Evolutionary conservation across 176 grass and related monocot species (phyloP).

Genomic region (Aegilops bicornis): DNA sequence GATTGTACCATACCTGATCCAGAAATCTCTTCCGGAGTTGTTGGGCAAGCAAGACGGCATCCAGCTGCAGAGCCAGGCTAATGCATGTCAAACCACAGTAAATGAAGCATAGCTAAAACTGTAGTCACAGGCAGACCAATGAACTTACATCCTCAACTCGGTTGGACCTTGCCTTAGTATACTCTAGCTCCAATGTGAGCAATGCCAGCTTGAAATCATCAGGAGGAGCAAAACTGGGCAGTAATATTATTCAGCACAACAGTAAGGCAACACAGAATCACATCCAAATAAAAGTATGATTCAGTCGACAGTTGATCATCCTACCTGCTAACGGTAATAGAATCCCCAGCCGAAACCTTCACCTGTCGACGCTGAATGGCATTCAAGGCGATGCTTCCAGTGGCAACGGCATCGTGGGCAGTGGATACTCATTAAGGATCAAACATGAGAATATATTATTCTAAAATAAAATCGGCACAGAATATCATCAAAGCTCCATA

Average conservation of each 20-base stretch:
- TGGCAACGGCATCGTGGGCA: slow-evolving; percentile 64
- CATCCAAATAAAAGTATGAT: not conserved
- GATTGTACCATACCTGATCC: slow-evolving; percentile 60
- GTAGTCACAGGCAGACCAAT: not conserved
- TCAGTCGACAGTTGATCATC: slow-evolving; percentile 3
- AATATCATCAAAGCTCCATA: not conserved
- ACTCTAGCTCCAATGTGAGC: slow-evolving; percentile 79
- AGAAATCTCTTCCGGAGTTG: slow-evolving; percentile 81
- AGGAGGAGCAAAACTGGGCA: slow-evolving; percentile 73
- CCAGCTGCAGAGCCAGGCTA: slow-evolving; percentile 56
- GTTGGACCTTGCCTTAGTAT: slow-evolving; percentile 66
- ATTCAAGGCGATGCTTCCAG: slow-evolving; percentile 76
- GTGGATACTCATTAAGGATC: slow-evolving; percentile 71
- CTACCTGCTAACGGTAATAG: slow-evolving; percentile 73
- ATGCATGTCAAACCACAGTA: slow-evolving; percentile 31
- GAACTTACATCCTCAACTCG: slow-evolving; percentile 61
- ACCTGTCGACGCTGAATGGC: slow-evolving; percentile 90
- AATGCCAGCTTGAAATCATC: slow-evolving; percentile 82
- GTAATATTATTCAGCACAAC: slow-evolving; percentile 7
- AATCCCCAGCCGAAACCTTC: slow-evolving; percentile 91
- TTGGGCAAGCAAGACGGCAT: slow-evolving; percentile 89
- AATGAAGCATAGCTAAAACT: not conserved
- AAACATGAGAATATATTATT: slow-evolving; percentile 1
- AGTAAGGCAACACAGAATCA: slow-evolving; percentile 15
- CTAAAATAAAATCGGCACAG: not conserved